These are phyloP conservation scores for Plasmodium chabaudi DNA, from an alignment of 169 alveolate species.

Conservation along the genomic window DNA sequence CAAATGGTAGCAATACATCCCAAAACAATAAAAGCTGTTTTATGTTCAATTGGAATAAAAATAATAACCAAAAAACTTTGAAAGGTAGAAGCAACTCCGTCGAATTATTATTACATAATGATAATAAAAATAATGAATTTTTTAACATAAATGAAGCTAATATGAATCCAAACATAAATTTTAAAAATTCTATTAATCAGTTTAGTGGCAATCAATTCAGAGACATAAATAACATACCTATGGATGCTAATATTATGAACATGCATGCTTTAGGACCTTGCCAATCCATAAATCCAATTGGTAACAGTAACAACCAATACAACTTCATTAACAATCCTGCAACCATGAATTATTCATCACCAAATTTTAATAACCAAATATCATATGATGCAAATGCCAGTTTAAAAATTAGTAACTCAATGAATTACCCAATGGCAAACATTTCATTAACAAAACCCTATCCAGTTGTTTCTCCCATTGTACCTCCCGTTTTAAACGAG, in stretches of 20 bases:
- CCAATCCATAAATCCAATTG: neutral
- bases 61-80: slow-evolving; percentile 5
- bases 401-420: neutral
- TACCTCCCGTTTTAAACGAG: slow-evolving; percentile 6
- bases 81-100: slow-evolving; percentile 24
- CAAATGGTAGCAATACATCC: neutral
- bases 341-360: neutral
- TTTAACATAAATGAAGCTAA: neutral
- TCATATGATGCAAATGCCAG: neutral
- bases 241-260: neutral
- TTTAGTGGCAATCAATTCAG: neutral
- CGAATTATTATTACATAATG: slow-evolving; percentile 57
- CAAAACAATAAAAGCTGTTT: slow-evolving; percentile 42
- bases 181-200: neutral
- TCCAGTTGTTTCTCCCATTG: neutral
- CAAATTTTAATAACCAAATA: neutral
- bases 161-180: neutral
- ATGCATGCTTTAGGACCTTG: neutral
- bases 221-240: neutral
- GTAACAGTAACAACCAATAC: neutral
- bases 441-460: neutral
- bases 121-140: slow-evolving; percentile 12
- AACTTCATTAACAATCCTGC: neutral
- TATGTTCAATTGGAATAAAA: slow-evolving; percentile 28
- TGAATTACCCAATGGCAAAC: neutral